Evolutionary conservation across 2,329 filamentous ascomycete genomes (phyloP).

Genomic region (Colletotrichum camelliae): DNA sequence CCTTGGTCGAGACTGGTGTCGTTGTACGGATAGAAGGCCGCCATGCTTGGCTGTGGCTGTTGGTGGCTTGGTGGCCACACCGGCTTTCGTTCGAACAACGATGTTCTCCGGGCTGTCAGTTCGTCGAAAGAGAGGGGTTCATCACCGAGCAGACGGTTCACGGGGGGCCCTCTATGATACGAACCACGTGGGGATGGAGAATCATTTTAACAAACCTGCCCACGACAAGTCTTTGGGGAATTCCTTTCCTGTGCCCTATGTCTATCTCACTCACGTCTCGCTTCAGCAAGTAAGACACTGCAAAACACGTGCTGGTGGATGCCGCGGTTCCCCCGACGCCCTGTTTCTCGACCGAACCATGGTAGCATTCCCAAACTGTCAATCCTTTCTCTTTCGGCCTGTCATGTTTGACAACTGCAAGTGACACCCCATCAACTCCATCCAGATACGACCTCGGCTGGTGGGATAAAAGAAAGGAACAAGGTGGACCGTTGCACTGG

Average conservation of each 20-base stretch:
- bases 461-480: neutral
- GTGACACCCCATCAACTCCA: neutral
- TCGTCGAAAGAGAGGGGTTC: neutral
- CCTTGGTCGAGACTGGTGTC: constrained; percentile 3
- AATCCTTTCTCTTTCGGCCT: neutral
- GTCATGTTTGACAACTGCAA: neutral
- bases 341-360: neutral
- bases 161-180: neutral
- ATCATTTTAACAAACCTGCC: constrained; percentile 5
- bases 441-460: neutral
- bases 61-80: neutral
- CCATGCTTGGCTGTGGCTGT: neutral
- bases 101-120: neutral
- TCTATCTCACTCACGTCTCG: neutral
- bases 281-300: neutral
- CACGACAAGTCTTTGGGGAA: neutral
- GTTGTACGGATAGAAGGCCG: constrained; percentile 16
- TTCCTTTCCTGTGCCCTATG: neutral
- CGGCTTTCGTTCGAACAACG: neutral
- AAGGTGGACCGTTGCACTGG: neutral
- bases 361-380: neutral
- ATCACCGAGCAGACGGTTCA: neutral
- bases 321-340: neutral
- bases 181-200: constrained; percentile 1
- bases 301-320: neutral